Conservation (phyloP, 768 basidiomycete genomes). For the Podaxis pistillaris region DNA sequence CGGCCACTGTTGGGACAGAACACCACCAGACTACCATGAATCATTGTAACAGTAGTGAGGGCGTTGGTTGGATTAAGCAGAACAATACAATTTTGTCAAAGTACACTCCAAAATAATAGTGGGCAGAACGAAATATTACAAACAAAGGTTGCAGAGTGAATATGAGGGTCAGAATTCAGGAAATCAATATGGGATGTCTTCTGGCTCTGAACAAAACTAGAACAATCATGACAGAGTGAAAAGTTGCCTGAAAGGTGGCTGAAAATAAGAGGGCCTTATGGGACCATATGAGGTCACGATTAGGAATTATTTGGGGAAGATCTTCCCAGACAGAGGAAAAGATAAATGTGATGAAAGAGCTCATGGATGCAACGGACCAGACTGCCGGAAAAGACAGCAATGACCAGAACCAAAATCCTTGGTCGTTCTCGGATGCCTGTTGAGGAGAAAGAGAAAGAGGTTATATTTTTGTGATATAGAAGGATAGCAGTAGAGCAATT, state of each 20-base stretch:
- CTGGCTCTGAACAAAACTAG: neutral
- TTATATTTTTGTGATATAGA: neutral
- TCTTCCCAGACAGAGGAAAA: neutral
- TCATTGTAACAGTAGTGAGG: too few species aligned
- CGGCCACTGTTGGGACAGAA: too few species aligned
- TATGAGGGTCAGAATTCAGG: neutral
- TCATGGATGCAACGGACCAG: neutral
- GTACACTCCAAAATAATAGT: neutral
- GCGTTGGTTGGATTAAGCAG: too few species aligned
- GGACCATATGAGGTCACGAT: neutral
- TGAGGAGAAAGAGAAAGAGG: neutral
- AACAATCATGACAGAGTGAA: neutral
- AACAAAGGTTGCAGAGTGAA: neutral
- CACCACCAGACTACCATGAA: too few species aligned
- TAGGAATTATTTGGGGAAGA: neutral
- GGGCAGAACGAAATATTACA: neutral
- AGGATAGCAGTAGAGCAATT: neutral
- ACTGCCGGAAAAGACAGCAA: neutral
- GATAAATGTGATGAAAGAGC: neutral
- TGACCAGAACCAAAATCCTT: neutral
- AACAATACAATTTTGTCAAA: too few species aligned
- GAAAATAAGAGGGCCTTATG: neutral
- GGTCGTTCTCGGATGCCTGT: neutral
- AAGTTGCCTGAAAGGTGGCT: neutral
- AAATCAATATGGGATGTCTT: neutral